Percentiles rank a stretch among this genome's conserved stretches.
Evolutionary conservation across 2,329 filamentous ascomycete genomes (phyloP).

Genomic region (Hypoxylon sp.): DNA sequence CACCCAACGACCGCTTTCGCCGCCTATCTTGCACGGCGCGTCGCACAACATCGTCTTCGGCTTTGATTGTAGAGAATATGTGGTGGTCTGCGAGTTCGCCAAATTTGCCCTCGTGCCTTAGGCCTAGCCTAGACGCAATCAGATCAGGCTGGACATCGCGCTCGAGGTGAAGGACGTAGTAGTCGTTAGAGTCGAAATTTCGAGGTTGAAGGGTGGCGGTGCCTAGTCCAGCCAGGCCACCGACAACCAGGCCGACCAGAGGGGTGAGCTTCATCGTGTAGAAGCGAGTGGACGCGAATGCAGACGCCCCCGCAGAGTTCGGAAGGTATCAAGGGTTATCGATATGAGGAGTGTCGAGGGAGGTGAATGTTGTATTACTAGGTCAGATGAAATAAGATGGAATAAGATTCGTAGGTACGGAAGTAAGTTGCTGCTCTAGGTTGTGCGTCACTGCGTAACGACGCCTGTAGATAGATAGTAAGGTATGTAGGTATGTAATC

Average conservation of each 20-base stretch:
- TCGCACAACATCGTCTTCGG: constrained; percentile 66
- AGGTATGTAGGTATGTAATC: background rate
- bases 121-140: constrained; percentile 76
- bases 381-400: background rate
- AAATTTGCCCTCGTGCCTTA: constrained; percentile 82
- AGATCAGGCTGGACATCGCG: constrained; percentile 69
- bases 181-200: constrained; percentile 84
- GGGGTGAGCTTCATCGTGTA: constrained; percentile 60
- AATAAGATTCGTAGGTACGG: constrained; percentile 1
- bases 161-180: constrained; percentile 89
- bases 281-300: constrained; percentile 10
- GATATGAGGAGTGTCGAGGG: constrained; percentile 4
- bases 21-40: constrained; percentile 61
- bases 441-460: background rate
- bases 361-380: constrained; percentile 5
- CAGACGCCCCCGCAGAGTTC: constrained; percentile 6
- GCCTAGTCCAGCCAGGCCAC: constrained; percentile 59
- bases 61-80: constrained; percentile 79
- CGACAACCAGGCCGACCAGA: constrained; percentile 59
- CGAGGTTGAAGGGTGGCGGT: constrained; percentile 64
- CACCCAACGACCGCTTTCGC: constrained; percentile 66
- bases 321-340: constrained; percentile 9
- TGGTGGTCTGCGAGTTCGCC: constrained; percentile 83
- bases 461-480: background rate
- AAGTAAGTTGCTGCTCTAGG: constrained; percentile 2